These are phyloP conservation scores for Trametes hirsuta DNA, from an alignment of 1,284 basidiomycete genomes.

Conservation along the genomic window DNA sequence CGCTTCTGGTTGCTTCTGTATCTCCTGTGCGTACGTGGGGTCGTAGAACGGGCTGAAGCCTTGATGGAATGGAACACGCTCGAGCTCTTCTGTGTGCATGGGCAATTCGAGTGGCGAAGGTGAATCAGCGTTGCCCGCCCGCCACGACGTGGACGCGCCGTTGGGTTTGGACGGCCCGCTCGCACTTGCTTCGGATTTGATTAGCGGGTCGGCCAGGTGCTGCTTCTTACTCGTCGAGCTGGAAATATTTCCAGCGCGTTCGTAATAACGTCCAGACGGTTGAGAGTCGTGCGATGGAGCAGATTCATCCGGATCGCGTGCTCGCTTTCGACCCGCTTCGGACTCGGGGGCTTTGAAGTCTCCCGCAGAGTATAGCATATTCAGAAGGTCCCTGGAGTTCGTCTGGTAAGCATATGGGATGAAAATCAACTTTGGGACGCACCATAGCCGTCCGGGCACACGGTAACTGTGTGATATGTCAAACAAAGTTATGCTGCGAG, in stretches of 20 bases:
- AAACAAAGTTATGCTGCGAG: neutral
- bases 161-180: too few relatives aligned
- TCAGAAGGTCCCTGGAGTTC: constrained; percentile 8
- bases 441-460: constrained; percentile 50
- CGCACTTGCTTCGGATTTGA: too few relatives aligned
- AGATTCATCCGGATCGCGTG: neutral
- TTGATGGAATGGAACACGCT: constrained; percentile 16
- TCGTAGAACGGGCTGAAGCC: constrained; percentile 13
- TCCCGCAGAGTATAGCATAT: constrained; percentile 8
- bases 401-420: neutral
- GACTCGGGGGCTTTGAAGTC: constrained; percentile 2
- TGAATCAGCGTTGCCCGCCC: neutral
- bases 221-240: too few relatives aligned
- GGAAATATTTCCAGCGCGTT: too few relatives aligned
- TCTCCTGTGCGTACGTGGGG: neutral
- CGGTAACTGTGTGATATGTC: constrained; percentile 41
- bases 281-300: neutral
- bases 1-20: neutral
- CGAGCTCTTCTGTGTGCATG: constrained; percentile 19
- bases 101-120: constrained; percentile 15
- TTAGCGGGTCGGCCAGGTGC: too few relatives aligned
- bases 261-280: too few relatives aligned
- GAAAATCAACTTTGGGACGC: neutral
- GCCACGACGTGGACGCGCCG: neutral
- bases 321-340: neutral